These are phyloP conservation scores for Diplogelasinospora grovesii DNA, from an alignment of 495 filamentous ascomycete species.

Conservation along the genomic window DNA sequence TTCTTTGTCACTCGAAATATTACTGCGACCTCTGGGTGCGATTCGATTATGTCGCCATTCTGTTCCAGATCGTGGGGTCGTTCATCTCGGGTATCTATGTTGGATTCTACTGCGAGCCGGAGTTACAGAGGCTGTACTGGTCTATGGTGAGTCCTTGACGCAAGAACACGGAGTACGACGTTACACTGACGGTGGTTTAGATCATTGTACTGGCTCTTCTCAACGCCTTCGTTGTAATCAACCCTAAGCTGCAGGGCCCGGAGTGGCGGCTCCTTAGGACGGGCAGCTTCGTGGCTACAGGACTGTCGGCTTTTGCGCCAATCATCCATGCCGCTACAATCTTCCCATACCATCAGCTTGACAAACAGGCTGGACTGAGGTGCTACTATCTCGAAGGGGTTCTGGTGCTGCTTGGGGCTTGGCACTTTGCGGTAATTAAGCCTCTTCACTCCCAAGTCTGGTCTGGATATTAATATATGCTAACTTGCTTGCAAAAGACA, in stretches of 20 bases:
- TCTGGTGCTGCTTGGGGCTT: constrained; percentile 33
- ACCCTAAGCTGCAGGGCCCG: constrained; percentile 62
- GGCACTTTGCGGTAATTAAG: constrained; percentile 8
- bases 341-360: constrained; percentile 16
- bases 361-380: constrained; percentile 16
- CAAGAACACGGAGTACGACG: background rate
- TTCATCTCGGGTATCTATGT: constrained; percentile 47
- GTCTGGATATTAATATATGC: constrained; percentile 3
- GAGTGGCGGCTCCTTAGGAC: constrained; percentile 66
- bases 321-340: constrained; percentile 14
- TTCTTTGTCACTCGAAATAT: constrained; percentile 42
- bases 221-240: constrained; percentile 55
- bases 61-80: constrained; percentile 38
- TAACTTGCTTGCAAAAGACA: constrained; percentile 8
- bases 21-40: constrained; percentile 36
- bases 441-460: background rate
- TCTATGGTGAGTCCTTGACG: constrained; percentile 49
- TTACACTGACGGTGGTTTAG: constrained; percentile 23
- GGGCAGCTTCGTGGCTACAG: constrained; percentile 73
- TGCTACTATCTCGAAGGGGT: constrained; percentile 50
- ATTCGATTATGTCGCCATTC: constrained; percentile 44
- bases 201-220: constrained; percentile 60
- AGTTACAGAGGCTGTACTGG: constrained; percentile 58
- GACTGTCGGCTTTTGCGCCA: constrained; percentile 54
- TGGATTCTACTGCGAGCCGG: constrained; percentile 42